These are phyloP conservation scores for Zygoascus tannicola DNA, from an alignment of 805 yeast species.

Conservation along the genomic window DNA sequence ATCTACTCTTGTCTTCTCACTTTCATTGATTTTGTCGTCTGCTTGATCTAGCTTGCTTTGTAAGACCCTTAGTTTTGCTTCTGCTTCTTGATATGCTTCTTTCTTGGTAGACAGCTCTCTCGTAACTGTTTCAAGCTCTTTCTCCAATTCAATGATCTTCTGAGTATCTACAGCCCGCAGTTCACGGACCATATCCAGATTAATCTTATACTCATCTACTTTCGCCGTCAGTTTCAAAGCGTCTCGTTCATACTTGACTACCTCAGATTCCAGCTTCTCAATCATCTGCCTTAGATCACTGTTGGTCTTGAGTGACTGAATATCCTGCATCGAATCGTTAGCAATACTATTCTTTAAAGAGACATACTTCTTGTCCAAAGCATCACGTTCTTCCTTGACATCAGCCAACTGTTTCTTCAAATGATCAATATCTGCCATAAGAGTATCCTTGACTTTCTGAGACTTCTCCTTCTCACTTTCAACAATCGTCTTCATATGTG, in stretches of 20 bases:
- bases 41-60: constrained; percentile 11
- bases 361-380: constrained; percentile 2
- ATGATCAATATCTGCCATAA: constrained; percentile 24
- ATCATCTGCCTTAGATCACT: constrained; percentile 6
- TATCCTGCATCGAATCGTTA: constrained; percentile 14
- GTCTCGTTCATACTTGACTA: constrained; percentile 4
- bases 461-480: constrained; percentile 26
- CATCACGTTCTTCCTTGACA: constrained; percentile 17
- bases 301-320: constrained; percentile 9
- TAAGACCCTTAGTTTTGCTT: constrained; percentile 22
- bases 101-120: constrained; percentile 3
- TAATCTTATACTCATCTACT: constrained; percentile 1
- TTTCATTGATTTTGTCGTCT: background rate
- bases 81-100: constrained; percentile 1
- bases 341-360: constrained; percentile 9
- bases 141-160: constrained; percentile 1
- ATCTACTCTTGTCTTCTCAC: constrained; percentile 2
- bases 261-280: constrained; percentile 5
- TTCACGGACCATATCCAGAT: background rate
- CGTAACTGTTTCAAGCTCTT: constrained; percentile 2
- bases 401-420: constrained; percentile 25
- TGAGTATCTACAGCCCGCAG: background rate
- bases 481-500: constrained; percentile 21
- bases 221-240: background rate
- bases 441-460: constrained; percentile 22